Conservation (phyloP, 2,329 filamentous ascomycete species). For the Phaeophleospora eucalypticola region DNA sequence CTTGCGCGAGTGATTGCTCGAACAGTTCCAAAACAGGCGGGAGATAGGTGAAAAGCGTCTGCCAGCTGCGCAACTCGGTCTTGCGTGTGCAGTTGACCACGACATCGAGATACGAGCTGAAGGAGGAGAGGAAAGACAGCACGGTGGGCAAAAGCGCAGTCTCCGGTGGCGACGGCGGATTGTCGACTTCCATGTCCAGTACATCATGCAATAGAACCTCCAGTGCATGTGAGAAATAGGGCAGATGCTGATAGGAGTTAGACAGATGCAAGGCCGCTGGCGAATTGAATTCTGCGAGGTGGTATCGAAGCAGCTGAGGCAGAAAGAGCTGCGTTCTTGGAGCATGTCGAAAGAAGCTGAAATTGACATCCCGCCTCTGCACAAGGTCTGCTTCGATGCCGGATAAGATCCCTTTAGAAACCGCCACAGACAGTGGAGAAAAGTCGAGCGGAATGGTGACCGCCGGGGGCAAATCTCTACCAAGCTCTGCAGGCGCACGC, state of each 20-base stretch:
- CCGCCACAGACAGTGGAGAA: slow-evolving; percentile 80
- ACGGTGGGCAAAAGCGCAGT: slow-evolving; percentile 50
- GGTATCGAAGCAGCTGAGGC: slow-evolving; percentile 77
- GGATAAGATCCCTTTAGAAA: slow-evolving; percentile 85
- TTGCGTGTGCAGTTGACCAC: slow-evolving; percentile 96
- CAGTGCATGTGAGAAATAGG: slow-evolving; percentile 89
- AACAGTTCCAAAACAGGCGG: slow-evolving; percentile 89
- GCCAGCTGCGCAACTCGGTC: slow-evolving; percentile 92
- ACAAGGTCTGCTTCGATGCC: slow-evolving; percentile 89
- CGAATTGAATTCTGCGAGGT: slow-evolving; percentile 71
- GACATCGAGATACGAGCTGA: slow-evolving; percentile 83
- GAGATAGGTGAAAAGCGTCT: slow-evolving; percentile 84
- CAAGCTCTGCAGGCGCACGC: slow-evolving; percentile 61
- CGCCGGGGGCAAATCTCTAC: slow-evolving; percentile 66
- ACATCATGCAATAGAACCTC: slow-evolving; percentile 91
- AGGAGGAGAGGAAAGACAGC: slow-evolving; percentile 51
- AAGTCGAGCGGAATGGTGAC: slow-evolving; percentile 86
- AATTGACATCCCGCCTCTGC: slow-evolving; percentile 86
- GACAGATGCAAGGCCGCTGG: slow-evolving; percentile 76
- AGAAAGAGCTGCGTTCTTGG: slow-evolving; percentile 93
- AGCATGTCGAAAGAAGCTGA: slow-evolving; percentile 82
- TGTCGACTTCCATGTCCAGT: slow-evolving; percentile 89
- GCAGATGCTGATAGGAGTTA: slow-evolving; percentile 77
- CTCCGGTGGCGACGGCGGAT: slow-evolving; percentile 40
- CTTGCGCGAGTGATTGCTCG: slow-evolving; percentile 81